Evolutionary conservation across 495 filamentous ascomycete species (phyloP).

Genomic region (Penicillium ochrochloron): DNA sequence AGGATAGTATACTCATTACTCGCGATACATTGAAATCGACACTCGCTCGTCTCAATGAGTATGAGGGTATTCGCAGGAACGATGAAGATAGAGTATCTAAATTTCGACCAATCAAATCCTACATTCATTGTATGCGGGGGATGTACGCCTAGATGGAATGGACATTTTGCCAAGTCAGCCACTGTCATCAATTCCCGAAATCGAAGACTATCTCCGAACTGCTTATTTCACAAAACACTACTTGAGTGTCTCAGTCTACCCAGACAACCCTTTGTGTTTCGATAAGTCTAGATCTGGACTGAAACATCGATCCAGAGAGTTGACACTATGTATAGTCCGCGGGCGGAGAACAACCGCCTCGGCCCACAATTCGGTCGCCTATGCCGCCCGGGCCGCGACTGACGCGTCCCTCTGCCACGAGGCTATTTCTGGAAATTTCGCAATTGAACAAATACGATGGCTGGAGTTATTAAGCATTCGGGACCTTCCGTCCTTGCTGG

Average conservation of each 20-base stretch:
- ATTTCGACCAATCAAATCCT: not conserved
- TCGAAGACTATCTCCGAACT: not conserved
- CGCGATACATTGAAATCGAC: not conserved
- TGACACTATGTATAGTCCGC: conserved; percentile 29
- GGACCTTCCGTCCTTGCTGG: not conserved
- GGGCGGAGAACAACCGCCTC: conserved; percentile 20
- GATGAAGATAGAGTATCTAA: not conserved
- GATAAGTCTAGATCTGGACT: conserved; percentile 12
- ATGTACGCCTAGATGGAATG: not conserved
- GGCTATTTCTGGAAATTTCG: not conserved
- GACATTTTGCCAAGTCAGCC: not conserved
- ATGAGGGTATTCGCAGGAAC: not conserved
- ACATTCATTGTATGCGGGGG: not conserved
- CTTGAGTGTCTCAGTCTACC: not conserved
- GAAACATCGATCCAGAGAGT: conserved; percentile 18
- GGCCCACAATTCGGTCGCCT: conserved; percentile 20
- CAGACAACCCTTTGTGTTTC: not conserved
- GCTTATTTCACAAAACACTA: not conserved
- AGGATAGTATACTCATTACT: not conserved
- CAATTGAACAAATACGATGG: not conserved
- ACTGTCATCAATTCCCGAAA: not conserved
- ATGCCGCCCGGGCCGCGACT: conserved; percentile 21
- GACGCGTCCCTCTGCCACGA: conserved; percentile 25
- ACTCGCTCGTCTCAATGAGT: not conserved
- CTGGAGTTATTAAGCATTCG: not conserved